phyloP scores from a whole-genome alignment of 192 early-diverging fungal genomes.

The Rhizophagus prolifer region DNA sequence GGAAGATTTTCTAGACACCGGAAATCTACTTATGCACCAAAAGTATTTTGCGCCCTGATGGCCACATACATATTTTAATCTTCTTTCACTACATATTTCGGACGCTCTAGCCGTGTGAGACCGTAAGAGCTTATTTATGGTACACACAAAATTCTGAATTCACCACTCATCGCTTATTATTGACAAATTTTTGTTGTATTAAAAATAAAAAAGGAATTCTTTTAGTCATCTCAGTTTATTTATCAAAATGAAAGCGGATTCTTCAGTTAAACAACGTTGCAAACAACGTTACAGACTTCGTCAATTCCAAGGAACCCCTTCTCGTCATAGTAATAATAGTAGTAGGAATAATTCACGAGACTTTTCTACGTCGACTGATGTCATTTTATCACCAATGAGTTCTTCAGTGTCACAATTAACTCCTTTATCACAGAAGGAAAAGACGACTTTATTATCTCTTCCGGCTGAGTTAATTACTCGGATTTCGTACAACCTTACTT shows the following conservation, averaged over 20 bases:
- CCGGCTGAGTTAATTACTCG: conserved; percentile 41
- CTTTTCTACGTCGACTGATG: not conserved
- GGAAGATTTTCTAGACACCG: too few relatives aligned
- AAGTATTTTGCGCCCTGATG: too few relatives aligned
- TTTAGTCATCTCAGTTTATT: not conserved
- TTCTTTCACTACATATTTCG: too few relatives aligned
- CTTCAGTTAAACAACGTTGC: not conserved
- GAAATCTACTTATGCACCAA: too few relatives aligned
- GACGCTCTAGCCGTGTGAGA: not conserved
- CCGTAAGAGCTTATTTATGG: not conserved
- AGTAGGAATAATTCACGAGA: not conserved
- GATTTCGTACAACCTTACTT: conserved; percentile 32
- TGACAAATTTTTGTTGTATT: not conserved
- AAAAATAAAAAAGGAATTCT: not conserved
- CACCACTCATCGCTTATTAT: not conserved
- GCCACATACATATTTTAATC: too few relatives aligned
- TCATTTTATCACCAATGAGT: not conserved
- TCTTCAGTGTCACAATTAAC: not conserved
- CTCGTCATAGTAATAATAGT: not conserved
- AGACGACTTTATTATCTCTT: conserved; percentile 27
- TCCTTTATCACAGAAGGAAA: not conserved
- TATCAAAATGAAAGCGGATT: not conserved
- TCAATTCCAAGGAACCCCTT: not conserved
- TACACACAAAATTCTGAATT: not conserved
- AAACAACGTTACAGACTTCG: not conserved